Base-by-base conservation (phyloP, 768 basidiomycete species). In the Hygrophoropsis aurantiaca region DNA sequence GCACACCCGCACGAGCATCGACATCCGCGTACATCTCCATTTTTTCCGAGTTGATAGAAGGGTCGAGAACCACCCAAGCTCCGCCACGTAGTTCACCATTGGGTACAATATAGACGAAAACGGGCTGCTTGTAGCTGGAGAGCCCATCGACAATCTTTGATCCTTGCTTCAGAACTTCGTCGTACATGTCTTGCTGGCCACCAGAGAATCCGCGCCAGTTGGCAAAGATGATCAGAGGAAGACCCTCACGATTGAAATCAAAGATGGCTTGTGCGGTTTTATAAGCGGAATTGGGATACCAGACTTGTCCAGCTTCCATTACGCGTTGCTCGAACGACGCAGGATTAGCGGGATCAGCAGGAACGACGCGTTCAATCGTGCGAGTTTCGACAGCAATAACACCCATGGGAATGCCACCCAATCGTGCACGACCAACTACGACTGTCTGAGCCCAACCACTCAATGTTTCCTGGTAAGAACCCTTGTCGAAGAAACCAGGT, bases 201-300 rank as follows among this genome's bases (percentile, higher is more conserved):
- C 97, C 97, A 18, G 97, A 99, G 84, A 99, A 99, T 20, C 97
- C 97, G 74, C 97, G 90, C 94, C 97, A 98, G 75, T 99, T 99
- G 45, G 97, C 97, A 61, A 99, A 97, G 68, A 99, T 94, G 67
- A 98, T 94, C 50, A 99, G 77, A 4, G 97, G 97, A 11, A 99
- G 75, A 19, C 90, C 92, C 70, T 99, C 97, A 35, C 97, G 87
- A 71, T 95, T 89, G 75, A 98, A 91, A 72, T 99, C 97, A 68
- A 94, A 94, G 74, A 98, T 98, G 13, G 97, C 95, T 61, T 98
- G 97, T 7, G 94, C 97, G 7, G 97, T 99, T 79, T 99, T 99
- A 77, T 97, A 94, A 5, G 97, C 94, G 5, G 93, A 95, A 69
- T 99, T 98, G 27, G 97, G 97, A 67, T 97, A 98, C 97, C 97